Percentiles rank a stretch among this genome's conserved stretches.
Evolutionary conservation across 2,329 filamentous ascomycete genomes (phyloP).

Genomic region (Gyromitra esculenta): DNA sequence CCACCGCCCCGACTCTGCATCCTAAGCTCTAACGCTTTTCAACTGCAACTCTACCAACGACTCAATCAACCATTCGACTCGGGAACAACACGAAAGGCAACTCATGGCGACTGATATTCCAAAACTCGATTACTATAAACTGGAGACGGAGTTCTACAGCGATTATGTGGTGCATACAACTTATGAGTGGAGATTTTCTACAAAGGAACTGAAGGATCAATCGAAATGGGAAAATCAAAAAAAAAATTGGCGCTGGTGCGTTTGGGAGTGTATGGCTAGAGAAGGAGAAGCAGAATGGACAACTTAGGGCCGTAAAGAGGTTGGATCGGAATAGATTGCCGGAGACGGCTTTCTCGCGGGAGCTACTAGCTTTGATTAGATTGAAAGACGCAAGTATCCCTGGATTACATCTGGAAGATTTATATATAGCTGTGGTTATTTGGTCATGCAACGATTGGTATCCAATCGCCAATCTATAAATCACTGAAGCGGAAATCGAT

Average conservation of each 20-base stretch:
- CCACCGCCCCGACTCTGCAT: too few relatives aligned
- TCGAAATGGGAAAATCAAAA: neutral
- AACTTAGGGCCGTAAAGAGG: neutral
- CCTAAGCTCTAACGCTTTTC: neutral
- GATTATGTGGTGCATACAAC: slow-evolving; percentile 1
- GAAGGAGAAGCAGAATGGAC: neutral
- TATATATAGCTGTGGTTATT: neutral
- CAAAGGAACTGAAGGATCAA: neutral
- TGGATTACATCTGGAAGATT: neutral
- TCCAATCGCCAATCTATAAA: too few relatives aligned
- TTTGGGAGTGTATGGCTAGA: slow-evolving; percentile 13
- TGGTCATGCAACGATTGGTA: too few relatives aligned
- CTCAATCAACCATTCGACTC: neutral
- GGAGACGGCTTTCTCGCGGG: neutral
- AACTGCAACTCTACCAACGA: neutral
- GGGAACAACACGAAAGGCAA: neutral
- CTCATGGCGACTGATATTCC: neutral
- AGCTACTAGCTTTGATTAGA: slow-evolving; percentile 10
- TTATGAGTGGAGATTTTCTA: neutral
- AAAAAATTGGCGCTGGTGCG: neutral
- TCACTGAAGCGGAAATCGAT: too few relatives aligned
- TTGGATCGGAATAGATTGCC: neutral
- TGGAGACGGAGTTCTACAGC: neutral
- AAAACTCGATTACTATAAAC: neutral
- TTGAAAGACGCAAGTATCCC: slow-evolving; percentile 2